A percentile compares a stretch with the other conserved stretches of the same genome.
These are phyloP conservation scores for Penicillium coprophilum DNA, from an alignment of 495 filamentous ascomycete genomes.

Conservation along the genomic window DNA sequence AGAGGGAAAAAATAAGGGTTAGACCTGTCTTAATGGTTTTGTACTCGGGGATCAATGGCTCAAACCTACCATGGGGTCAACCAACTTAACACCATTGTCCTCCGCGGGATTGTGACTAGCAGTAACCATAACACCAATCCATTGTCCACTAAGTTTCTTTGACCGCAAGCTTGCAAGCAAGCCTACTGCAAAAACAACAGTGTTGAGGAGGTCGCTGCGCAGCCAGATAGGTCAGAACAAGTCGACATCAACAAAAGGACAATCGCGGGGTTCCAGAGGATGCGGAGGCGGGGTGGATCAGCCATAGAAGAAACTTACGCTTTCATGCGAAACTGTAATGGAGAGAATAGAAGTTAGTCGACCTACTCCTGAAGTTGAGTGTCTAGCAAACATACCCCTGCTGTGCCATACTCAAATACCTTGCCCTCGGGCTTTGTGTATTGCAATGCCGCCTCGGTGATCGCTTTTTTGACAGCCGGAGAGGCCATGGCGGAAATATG, in stretches of 20 bases:
- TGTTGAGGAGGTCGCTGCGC: constrained; percentile 65
- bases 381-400: constrained; percentile 61
- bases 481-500: constrained; percentile 43
- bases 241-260: constrained; percentile 33
- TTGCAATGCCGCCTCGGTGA: constrained; percentile 44
- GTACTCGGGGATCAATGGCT: background rate
- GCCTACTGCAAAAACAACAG: constrained; percentile 86
- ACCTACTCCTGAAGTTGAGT: constrained; percentile 11
- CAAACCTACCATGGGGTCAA: constrained; percentile 80
- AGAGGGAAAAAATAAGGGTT: constrained; percentile 5
- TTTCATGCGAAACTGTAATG: constrained; percentile 71
- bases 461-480: constrained; percentile 45
- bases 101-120: constrained; percentile 95
- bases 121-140: constrained; percentile 98
- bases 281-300: constrained; percentile 41
- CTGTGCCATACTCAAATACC: constrained; percentile 90
- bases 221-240: constrained; percentile 26
- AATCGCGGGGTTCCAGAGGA: constrained; percentile 32
- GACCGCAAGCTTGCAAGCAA: constrained; percentile 88
- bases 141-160: constrained; percentile 80
- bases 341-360: constrained; percentile 22
- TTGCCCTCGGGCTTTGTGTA: constrained; percentile 67
- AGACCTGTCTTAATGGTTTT: background rate
- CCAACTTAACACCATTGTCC: constrained; percentile 97
- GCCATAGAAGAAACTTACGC: constrained; percentile 54